phyloP scores from a whole-genome alignment of 371 early-diverging fungal genomes.

The Parasitella parasitica region DNA sequence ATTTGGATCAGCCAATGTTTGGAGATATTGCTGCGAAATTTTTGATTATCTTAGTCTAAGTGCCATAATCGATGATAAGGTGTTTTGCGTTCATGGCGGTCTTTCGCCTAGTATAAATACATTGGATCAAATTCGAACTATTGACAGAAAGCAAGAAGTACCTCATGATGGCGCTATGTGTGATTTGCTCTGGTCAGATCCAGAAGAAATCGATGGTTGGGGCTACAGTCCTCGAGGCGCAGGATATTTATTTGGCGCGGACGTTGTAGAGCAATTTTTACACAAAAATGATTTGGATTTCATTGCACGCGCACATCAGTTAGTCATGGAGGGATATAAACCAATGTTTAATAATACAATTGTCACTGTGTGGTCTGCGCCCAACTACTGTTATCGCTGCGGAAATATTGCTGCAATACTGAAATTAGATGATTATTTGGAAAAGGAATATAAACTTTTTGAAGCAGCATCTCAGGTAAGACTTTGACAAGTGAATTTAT shows the following conservation, averaged over 20 bases:
- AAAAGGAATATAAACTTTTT: constrained; percentile 81
- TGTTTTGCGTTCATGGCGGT: constrained; percentile 99
- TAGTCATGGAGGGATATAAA: constrained; percentile 99
- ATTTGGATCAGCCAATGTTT: constrained; percentile 96
- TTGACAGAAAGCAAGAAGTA: constrained; percentile 98
- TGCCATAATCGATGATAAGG: constrained; percentile 92
- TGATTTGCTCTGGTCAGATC: constrained; percentile 99
- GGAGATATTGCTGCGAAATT: constrained; percentile 98
- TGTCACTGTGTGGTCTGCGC: constrained; percentile 99
- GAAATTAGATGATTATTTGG: constrained; percentile 92
- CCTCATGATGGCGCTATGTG: constrained; percentile 99
- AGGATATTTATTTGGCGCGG: constrained; percentile 97
- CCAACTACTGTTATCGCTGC: constrained; percentile 99
- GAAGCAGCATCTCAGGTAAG: constrained; percentile 78
- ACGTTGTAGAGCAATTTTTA: constrained; percentile 85
- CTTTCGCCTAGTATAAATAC: constrained; percentile 92
- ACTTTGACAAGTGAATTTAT: not conserved
- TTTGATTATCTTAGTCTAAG: constrained; percentile 96
- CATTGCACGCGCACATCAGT: constrained; percentile 98
- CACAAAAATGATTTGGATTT: constrained; percentile 89
- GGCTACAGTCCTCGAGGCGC: constrained; percentile 98
- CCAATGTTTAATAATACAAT: constrained; percentile 93
- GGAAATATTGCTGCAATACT: constrained; percentile 99
- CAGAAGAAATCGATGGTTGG: constrained; percentile 96
- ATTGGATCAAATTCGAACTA: constrained; percentile 96